Percentiles rank a stretch among this genome's conserved stretches.
These are phyloP conservation scores for Heteromeles arbutifolia DNA, from an alignment of 306 rosid genomes.

Conservation along the genomic window DNA sequence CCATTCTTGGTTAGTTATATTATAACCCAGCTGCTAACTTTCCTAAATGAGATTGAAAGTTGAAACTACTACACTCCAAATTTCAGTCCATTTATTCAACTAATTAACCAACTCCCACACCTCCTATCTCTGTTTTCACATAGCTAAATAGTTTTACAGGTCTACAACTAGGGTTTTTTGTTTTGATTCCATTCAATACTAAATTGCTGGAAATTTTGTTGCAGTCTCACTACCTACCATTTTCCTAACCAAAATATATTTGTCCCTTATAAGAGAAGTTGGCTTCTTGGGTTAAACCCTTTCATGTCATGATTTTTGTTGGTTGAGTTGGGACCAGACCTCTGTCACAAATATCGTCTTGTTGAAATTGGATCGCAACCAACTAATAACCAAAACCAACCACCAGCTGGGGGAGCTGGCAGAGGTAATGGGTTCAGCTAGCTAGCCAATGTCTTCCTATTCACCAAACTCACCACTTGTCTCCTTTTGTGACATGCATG, in stretches of 20 bases:
- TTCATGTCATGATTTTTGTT: not conserved
- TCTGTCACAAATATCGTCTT: not conserved
- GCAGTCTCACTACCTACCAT: constrained; percentile 17
- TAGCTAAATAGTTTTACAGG: not conserved
- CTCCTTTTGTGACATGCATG: not conserved
- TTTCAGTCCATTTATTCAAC: not conserved
- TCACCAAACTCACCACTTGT: not conserved
- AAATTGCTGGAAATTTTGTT: not conserved
- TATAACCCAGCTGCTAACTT: not conserved
- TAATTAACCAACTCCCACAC: not conserved
- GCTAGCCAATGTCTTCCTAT: not conserved
- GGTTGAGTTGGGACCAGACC: constrained; percentile 16
- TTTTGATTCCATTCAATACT: not conserved
- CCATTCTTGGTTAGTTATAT: not conserved
- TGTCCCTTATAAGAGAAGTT: constrained; percentile 23
- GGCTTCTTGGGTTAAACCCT: constrained; percentile 6
- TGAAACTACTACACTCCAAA: not conserved
- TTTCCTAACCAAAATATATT: constrained; percentile 20
- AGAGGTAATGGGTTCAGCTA: not conserved
- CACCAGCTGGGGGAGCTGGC: not conserved
- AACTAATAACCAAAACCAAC: not conserved
- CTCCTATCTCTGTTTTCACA: not conserved
- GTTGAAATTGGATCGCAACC: not conserved
- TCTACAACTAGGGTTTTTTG: not conserved
- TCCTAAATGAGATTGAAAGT: not conserved